Evolutionary conservation across 108 stramenopile species (phyloP), one percentile per base, ranked within the genome.

Genomic region (Cyclotella choctawhatcheeana): DNA sequence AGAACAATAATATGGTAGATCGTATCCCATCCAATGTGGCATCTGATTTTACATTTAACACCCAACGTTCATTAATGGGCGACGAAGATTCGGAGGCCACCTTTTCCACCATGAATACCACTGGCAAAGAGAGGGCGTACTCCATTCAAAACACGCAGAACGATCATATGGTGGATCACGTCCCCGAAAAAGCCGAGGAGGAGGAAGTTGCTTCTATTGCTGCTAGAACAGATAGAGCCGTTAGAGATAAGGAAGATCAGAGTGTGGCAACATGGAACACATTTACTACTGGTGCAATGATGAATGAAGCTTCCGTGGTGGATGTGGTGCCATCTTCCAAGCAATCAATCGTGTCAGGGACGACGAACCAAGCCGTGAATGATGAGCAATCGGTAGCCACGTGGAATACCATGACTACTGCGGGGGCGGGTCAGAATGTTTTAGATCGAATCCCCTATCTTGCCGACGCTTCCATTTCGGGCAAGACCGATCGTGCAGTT

Each of bases 351-450:
- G 50, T 61, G 14, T 79, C 77, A 14, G 77, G 70, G 48, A 79
- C 65, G 35, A 79, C 77, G 5, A 67, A 72, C 22, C 50, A 51
- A 29, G 77, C 77, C 13, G 48, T 44, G 35, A 67, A 67, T 13
- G 77, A 79, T 43, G 77, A 79, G 44, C 77, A 71, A 52, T 79
- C 77, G 20, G 71, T 72, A 27, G 77, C 64, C 31, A 79, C 77
- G 1, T 79, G 77, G 77, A 65, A 61, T 34, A 79, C 77, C 10
- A 67, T 71, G 44, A 54, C 77, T 21, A 70, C 69, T 22, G 50
- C 68, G 7, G 76, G 76, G 37, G 48, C 22, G 18, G 37, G 33
- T 14, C 66, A 58, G 21, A 59, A 43, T 55, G 70, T 70, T 12
- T 70, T 79, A 10, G 77, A 79, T 61, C 33, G 70, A 32, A 52